phyloP scores from a whole-genome alignment of 108 stramenopile species.

The Conticribra guillardii region DNA sequence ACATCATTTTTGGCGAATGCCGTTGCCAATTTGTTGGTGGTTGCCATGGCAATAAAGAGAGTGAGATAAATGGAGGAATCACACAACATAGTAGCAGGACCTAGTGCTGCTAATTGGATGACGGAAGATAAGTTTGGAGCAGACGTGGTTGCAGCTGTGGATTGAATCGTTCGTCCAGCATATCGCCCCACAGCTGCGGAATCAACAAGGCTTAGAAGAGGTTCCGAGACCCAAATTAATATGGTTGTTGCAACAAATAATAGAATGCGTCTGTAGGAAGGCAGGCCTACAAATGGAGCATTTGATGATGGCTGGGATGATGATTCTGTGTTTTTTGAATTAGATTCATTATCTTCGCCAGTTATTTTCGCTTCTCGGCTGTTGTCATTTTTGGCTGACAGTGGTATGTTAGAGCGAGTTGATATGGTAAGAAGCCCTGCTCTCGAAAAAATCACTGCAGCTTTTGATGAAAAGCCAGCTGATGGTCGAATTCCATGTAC shows the following conservation, averaged over 20 bases:
- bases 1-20: conserved; percentile 67
- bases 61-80: conserved; percentile 83
- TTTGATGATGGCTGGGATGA: no score
- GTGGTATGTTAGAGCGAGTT: no score
- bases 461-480: no score
- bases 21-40: conserved; percentile 89
- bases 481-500: no score
- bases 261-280: conserved; percentile 64
- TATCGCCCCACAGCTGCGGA: conserved; percentile 87
- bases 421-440: no score
- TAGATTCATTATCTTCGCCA: no score
- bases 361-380: no score
- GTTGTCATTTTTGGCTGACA: no score
- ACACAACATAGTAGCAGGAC: conserved; percentile 92
- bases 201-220: conserved; percentile 92
- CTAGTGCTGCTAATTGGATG: conserved; percentile 89
- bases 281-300: conserved; percentile 50
- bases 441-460: no score
- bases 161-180: conserved; percentile 26
- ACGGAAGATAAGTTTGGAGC: conserved; percentile 44
- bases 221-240: conserved; percentile 89
- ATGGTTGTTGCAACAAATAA: conserved; percentile 75
- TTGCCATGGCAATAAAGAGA: conserved; percentile 90
- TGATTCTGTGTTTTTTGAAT: no score
- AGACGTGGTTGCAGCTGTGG: conserved; percentile 4